These are phyloP conservation scores for Mycena floridula DNA, from an alignment of 768 basidiomycete species.

Conservation along the genomic window DNA sequence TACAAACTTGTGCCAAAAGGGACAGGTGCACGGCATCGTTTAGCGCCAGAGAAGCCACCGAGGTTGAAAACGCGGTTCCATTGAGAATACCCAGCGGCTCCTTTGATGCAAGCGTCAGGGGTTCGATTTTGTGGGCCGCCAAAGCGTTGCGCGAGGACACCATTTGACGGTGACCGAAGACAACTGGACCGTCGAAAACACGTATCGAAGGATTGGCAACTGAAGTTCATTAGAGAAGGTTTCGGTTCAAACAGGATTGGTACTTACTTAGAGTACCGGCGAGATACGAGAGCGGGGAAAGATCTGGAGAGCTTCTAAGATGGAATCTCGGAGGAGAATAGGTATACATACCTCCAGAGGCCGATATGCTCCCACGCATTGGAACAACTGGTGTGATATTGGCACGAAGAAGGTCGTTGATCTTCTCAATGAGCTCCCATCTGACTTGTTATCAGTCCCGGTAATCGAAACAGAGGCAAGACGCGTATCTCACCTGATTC, in stretches of 20 bases:
- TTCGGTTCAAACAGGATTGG: background rate
- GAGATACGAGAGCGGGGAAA: slow-evolving; percentile 52
- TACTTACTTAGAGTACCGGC: slow-evolving; percentile 56
- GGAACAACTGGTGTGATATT: slow-evolving; percentile 76
- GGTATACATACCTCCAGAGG: slow-evolving; percentile 55
- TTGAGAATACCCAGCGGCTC: slow-evolving; percentile 69
- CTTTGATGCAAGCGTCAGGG: slow-evolving; percentile 56
- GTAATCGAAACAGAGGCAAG: background rate
- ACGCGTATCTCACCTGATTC: slow-evolving; percentile 40
- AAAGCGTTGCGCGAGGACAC: slow-evolving; percentile 47
- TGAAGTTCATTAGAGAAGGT: slow-evolving; percentile 17
- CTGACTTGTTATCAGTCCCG: slow-evolving; percentile 19
- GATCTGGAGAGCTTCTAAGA: slow-evolving; percentile 22
- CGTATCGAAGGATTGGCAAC: slow-evolving; percentile 60
- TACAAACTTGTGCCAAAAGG: slow-evolving; percentile 62
- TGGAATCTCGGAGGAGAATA: background rate
- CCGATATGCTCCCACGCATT: slow-evolving; percentile 70
- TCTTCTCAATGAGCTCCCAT: slow-evolving; percentile 70
- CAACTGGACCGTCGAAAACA: slow-evolving; percentile 50
- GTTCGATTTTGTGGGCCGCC: slow-evolving; percentile 45
- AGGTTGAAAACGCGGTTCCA: slow-evolving; percentile 72
- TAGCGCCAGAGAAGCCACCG: slow-evolving; percentile 65
- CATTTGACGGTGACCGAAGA: slow-evolving; percentile 44
- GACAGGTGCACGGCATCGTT: slow-evolving; percentile 62
- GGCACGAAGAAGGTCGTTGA: slow-evolving; percentile 54